Percentiles rank a stretch among this genome's conserved stretches.
Evolutionary conservation across 2,329 filamentous ascomycete genomes (phyloP).

Genomic region (Bisporella sp.): DNA sequence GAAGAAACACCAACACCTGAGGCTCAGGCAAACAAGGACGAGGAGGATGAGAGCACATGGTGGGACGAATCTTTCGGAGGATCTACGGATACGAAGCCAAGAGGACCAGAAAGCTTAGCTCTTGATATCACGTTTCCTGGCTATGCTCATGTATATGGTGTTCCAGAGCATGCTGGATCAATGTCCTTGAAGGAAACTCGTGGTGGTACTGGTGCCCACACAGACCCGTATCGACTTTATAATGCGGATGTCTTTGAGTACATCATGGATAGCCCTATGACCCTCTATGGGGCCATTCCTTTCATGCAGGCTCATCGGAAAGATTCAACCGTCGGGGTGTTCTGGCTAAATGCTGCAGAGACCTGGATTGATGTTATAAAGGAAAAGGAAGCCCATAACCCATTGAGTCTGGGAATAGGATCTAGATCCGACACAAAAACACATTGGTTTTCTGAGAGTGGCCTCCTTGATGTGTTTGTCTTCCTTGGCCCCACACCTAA

Average conservation of each 20-base stretch:
- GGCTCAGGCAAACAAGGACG: constrained; percentile 22
- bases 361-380: constrained; percentile 97
- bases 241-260: constrained; percentile 98
- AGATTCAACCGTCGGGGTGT: constrained; percentile 87
- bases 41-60: constrained; percentile 82
- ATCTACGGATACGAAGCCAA: constrained; percentile 92
- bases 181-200: constrained; percentile 85
- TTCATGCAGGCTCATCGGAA: constrained; percentile 97
- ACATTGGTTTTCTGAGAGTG: constrained; percentile 94
- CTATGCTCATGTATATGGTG: constrained; percentile 89
- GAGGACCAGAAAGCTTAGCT: constrained; percentile 84
- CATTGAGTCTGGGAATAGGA: constrained; percentile 63
- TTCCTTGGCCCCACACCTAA: constrained; percentile 84
- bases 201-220: constrained; percentile 77
- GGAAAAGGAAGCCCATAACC: constrained; percentile 64
- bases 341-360: constrained; percentile 96
- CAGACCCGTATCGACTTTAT: constrained; percentile 88
- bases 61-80: constrained; percentile 97
- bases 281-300: constrained; percentile 92
- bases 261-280: constrained; percentile 95
- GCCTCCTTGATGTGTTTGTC: constrained; percentile 85
- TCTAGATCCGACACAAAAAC: constrained; percentile 74
- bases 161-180: constrained; percentile 86
- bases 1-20: constrained; percentile 33
- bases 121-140: constrained; percentile 89